These are phyloP conservation scores for Beta macrorhiza DNA, from an alignment of 179 eudicot species.

Conservation along the genomic window DNA sequence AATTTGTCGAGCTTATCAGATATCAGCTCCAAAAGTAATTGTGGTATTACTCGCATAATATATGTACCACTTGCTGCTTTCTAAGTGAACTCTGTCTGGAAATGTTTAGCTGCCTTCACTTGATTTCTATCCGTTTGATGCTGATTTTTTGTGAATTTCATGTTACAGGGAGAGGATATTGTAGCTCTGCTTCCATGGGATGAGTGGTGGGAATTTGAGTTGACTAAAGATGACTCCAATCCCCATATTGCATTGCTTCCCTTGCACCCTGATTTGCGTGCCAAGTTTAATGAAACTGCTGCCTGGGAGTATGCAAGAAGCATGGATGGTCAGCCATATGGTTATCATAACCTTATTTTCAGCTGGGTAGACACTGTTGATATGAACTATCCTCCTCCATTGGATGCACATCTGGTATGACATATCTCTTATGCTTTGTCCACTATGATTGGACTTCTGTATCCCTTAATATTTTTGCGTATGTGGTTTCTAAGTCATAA, in stretches of 20 bases:
- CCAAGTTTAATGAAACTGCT: slow-evolving; percentile 86
- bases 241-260: slow-evolving; percentile 97
- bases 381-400: slow-evolving; percentile 85
- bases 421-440: not conserved
- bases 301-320: slow-evolving; percentile 98
- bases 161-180: slow-evolving; percentile 76
- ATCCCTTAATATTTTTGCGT: not conserved
- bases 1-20: not conserved
- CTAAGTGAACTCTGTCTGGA: not conserved
- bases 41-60: not conserved
- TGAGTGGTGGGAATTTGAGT: slow-evolving; percentile 96
- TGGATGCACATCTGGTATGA: slow-evolving; percentile 90
- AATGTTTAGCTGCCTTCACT: slow-evolving; percentile 8
- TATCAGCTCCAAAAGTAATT: not conserved
- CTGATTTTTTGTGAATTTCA: slow-evolving; percentile 10
- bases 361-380: slow-evolving; percentile 96
- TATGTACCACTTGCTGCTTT: not conserved
- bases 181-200: slow-evolving; percentile 95
- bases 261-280: slow-evolving; percentile 76
- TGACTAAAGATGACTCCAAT: slow-evolving; percentile 74
- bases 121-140: slow-evolving; percentile 5
- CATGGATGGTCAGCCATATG: slow-evolving; percentile 85
- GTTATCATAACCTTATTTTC: slow-evolving; percentile 91
- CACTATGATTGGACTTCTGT: not conserved
- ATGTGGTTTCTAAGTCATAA: not conserved